Percentiles rank a stretch among this genome's conserved stretches.
Evolutionary conservation across 2,329 filamentous ascomycete genomes (phyloP).

Genomic region (Botrytis aclada): DNA sequence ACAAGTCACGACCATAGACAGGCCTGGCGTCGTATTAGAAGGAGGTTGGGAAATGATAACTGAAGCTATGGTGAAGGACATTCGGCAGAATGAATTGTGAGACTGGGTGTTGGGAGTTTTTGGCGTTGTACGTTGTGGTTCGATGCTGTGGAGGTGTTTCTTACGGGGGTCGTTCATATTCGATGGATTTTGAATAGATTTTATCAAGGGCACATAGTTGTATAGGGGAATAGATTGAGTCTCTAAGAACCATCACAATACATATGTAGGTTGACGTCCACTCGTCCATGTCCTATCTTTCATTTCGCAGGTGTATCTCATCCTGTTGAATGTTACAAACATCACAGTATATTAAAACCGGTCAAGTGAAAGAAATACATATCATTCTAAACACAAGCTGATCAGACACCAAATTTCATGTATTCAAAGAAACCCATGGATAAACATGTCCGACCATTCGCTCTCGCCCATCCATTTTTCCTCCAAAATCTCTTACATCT

Average conservation of each 20-base stretch:
- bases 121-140: not conserved
- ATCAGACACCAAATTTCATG: slow-evolving; percentile 2
- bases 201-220: too few relatives aligned
- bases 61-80: not conserved
- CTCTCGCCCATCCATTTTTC: not conserved
- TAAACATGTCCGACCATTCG: not conserved
- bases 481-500: not conserved
- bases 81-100: not conserved
- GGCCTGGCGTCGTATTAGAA: not conserved
- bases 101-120: too few relatives aligned
- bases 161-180: not conserved
- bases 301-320: not conserved
- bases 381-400: not conserved
- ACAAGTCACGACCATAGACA: not conserved
- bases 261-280: not conserved
- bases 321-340: not conserved
- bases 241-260: not conserved
- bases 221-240: not conserved
- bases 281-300: not conserved
- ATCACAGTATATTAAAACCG: not conserved
- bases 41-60: not conserved
- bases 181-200: not conserved
- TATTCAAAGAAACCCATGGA: not conserved
- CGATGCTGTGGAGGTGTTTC: not conserved
- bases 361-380: not conserved